These are phyloP conservation scores for Yarrowia sp. DNA, from an alignment of 805 yeast species.

Conservation along the genomic window DNA sequence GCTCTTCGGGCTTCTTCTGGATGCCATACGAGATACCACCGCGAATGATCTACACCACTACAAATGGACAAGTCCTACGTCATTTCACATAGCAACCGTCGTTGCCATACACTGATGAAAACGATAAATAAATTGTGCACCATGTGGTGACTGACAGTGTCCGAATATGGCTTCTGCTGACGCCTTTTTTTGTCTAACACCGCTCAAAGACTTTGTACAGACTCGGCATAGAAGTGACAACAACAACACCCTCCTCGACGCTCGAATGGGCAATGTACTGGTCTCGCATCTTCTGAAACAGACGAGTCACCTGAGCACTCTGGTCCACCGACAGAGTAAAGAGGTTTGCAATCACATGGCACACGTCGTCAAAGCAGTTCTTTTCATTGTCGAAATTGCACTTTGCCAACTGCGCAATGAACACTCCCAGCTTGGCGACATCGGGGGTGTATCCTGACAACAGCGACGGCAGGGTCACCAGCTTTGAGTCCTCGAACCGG, in stretches of 20 bases:
- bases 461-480: conserved; percentile 64
- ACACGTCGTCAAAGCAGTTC: conserved; percentile 58
- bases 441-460: conserved; percentile 62
- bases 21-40: no score
- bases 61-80: no score
- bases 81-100: no score
- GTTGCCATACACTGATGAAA: no score
- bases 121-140: no score
- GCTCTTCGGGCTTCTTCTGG: no score
- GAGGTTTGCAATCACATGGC: conserved; percentile 48
- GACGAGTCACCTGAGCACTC: not conserved
- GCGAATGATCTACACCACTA: no score
- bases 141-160: no score
- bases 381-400: conserved; percentile 68
- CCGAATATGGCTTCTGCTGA: no score
- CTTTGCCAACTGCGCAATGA: conserved; percentile 59
- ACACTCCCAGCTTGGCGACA: conserved; percentile 58
- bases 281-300: conserved; percentile 3
- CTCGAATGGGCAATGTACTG: not conserved
- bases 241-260: conserved; percentile 49
- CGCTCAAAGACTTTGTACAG: conserved; percentile 89
- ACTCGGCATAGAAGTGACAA: conserved; percentile 89
- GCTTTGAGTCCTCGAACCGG: conserved; percentile 37
- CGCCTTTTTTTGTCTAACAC: conserved; percentile 53
- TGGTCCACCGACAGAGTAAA: not conserved